These are phyloP conservation scores for Nakazawaea pomicola DNA, from an alignment of 805 yeast genomes.

Conservation along the genomic window DNA sequence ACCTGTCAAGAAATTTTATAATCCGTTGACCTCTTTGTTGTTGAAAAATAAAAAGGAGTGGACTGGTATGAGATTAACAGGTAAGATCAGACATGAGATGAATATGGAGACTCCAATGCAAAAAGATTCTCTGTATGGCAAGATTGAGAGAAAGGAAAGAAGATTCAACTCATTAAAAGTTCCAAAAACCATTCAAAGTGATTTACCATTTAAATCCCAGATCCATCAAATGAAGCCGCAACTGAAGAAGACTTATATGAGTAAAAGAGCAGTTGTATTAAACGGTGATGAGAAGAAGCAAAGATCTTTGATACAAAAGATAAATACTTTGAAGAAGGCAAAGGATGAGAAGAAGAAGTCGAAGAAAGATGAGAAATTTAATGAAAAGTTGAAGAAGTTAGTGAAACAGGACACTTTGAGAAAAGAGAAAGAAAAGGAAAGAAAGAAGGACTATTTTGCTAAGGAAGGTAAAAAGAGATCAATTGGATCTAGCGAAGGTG, in stretches of 20 bases:
- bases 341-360: slow-evolving; percentile 73
- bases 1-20: slow-evolving; percentile 82
- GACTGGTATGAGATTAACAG: slow-evolving; percentile 96
- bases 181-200: slow-evolving; percentile 70
- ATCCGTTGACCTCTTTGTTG: slow-evolving; percentile 91
- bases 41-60: slow-evolving; percentile 75
- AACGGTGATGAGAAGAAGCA: slow-evolving; percentile 94
- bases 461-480: slow-evolving; percentile 64
- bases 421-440: slow-evolving; percentile 71
- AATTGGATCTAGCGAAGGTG: slow-evolving; percentile 24
- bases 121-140: slow-evolving; percentile 48
- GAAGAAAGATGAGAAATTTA: slow-evolving; percentile 72
- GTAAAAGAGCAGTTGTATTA: slow-evolving; percentile 88
- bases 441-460: slow-evolving; percentile 83
- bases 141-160: slow-evolving; percentile 80
- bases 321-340: slow-evolving; percentile 77
- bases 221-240: slow-evolving; percentile 85
- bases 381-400: slow-evolving; percentile 66
- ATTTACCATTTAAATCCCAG: slow-evolving; percentile 90
- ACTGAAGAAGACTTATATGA: slow-evolving; percentile 71
- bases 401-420: slow-evolving; percentile 71
- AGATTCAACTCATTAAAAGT: slow-evolving; percentile 84
- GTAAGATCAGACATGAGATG: slow-evolving; percentile 80
- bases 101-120: slow-evolving; percentile 57
- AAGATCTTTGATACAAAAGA: slow-evolving; percentile 80